phyloP scores from a whole-genome alignment of 129 eudicot genomes.

The Lonicera japonica region DNA sequence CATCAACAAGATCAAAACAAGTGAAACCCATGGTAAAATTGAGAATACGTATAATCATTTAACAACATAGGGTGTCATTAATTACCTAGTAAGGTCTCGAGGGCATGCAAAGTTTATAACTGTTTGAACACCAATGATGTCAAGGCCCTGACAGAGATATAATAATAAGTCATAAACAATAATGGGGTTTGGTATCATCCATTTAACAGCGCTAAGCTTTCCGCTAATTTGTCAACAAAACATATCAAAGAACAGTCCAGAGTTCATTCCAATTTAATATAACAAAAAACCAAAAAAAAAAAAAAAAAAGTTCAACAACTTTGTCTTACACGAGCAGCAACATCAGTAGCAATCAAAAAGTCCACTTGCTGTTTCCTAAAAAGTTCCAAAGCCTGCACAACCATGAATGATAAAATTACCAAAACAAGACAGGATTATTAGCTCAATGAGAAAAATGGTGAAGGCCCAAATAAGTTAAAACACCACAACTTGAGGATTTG shows the following conservation, averaged over 20 bases:
- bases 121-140: constrained; percentile 81
- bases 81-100: constrained; percentile 75
- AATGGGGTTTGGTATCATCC: neutral
- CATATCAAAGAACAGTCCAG: no score
- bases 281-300: neutral
- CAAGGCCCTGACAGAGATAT: constrained; percentile 62
- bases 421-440: neutral
- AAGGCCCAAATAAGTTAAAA: neutral
- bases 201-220: no score
- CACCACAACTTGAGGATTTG: neutral
- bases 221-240: no score
- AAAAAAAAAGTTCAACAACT: neutral
- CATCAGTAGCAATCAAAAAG: constrained; percentile 83
- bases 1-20: neutral
- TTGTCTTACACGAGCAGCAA: constrained; percentile 88
- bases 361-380: constrained; percentile 81
- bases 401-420: neutral
- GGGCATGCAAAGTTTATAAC: constrained; percentile 92
- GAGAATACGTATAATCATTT: neutral
- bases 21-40: neutral
- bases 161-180: neutral
- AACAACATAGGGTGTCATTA: neutral
- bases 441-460: neutral
- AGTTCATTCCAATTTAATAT: no score
- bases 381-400: constrained; percentile 68